These are phyloP conservation scores for Agapanthus africanus DNA, from an alignment of 106 monocot species.

Conservation along the genomic window DNA sequence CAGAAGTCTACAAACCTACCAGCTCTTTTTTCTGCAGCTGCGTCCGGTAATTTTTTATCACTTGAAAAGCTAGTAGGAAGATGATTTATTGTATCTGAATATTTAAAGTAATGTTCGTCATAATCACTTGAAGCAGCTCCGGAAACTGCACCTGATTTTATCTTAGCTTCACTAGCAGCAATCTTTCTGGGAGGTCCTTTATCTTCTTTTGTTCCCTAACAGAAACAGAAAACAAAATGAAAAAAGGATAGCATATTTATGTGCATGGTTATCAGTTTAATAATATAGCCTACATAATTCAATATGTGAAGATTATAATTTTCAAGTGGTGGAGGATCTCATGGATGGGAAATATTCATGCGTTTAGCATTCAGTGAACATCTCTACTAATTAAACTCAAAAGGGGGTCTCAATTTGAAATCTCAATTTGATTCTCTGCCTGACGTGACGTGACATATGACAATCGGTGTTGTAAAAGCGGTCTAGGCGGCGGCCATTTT, in stretches of 20 bases:
- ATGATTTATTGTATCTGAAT: conserved; percentile 14
- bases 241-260: not conserved
- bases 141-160: conserved; percentile 13
- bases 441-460: too few relatives aligned
- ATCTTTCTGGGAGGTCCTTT: conserved; percentile 18
- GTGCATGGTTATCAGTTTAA: not conserved
- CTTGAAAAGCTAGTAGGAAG: conserved; percentile 17
- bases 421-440: too few relatives aligned
- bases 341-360: not conserved
- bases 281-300: not conserved
- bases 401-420: too few relatives aligned
- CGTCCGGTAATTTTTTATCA: conserved; percentile 60
- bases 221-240: conserved; percentile 1
- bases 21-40: conserved; percentile 84
- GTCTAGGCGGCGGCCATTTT: too few relatives aligned
- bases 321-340: too few relatives aligned
- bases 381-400: too few relatives aligned
- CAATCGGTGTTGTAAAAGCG: too few relatives aligned
- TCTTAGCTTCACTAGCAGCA: conserved; percentile 20
- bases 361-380: too few relatives aligned
- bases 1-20: conserved; percentile 24
- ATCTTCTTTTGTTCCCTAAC: conserved; percentile 23
- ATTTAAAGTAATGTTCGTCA: conserved; percentile 19
- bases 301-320: not conserved
- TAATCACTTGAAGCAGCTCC: conserved; percentile 10